Evolutionary conservation across 2,329 filamentous ascomycete species (phyloP).

Genomic region (Colletotrichum acutatum): DNA sequence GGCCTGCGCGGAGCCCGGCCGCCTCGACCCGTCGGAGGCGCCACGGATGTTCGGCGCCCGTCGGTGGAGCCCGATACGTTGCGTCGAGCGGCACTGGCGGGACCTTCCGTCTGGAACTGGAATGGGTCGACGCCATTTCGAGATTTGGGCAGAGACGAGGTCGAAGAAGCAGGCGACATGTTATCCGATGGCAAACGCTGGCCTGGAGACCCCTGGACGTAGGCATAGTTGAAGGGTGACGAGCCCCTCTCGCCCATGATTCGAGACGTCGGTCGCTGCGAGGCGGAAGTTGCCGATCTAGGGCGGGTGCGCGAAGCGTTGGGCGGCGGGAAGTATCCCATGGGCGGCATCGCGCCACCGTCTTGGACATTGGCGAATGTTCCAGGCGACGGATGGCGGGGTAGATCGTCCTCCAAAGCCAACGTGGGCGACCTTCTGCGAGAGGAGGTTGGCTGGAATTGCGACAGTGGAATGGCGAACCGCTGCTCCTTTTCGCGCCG

Average conservation of each 20-base stretch:
- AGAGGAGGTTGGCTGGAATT: constrained; percentile 56
- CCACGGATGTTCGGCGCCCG: constrained; percentile 40
- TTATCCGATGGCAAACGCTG: constrained; percentile 58
- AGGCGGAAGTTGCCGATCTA: constrained; percentile 55
- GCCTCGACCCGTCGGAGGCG: constrained; percentile 47
- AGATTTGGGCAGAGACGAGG: constrained; percentile 44
- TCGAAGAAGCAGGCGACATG: constrained; percentile 40
- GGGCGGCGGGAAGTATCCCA: constrained; percentile 64
- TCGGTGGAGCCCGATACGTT: constrained; percentile 50
- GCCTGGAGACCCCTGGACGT: constrained; percentile 48
- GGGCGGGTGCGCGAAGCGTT: constrained; percentile 52
- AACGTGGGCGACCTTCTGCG: constrained; percentile 48
- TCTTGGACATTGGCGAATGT: constrained; percentile 49
- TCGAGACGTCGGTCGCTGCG: constrained; percentile 48
- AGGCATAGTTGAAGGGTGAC: constrained; percentile 59
- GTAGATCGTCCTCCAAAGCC: constrained; percentile 47
- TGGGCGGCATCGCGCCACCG: constrained; percentile 54
- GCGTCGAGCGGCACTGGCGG: constrained; percentile 51
- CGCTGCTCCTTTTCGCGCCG: constrained; percentile 57
- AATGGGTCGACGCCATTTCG: constrained; percentile 57
- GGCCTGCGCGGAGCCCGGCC: constrained; percentile 43
- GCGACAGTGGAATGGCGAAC: constrained; percentile 63
- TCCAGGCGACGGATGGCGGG: constrained; percentile 52
- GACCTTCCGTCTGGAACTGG: constrained; percentile 60
- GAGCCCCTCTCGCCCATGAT: constrained; percentile 49